Base-by-base conservation (phyloP, 2,329 filamentous ascomycete genomes). In the Thelonectria olida region DNA sequence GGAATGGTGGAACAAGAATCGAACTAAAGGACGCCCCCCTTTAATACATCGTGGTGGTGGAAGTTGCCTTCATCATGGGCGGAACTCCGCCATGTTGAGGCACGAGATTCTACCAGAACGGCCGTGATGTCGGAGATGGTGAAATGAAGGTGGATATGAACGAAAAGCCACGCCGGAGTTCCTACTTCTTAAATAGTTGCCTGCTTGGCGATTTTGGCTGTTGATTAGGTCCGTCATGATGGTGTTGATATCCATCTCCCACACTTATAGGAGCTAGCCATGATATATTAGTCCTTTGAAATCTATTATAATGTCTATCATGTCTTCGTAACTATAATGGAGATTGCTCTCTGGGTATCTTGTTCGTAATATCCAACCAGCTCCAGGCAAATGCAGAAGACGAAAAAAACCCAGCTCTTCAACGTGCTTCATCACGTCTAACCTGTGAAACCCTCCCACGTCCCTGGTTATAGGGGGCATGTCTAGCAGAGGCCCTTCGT, bases 271-370 rank as follows among this genome's bases (percentile, higher is more conserved):
- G 31, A 15, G 31, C 12, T 31, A 42, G 19, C 10, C n/a, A n/a
- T n/a, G n/a, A n/a, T n/a, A n/a, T n/a, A n/a, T n/a, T 15, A 19
- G 23, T 20, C 4, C 10, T 31, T 20, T 10, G 25, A 45, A 25
- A 15, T 23, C 23, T 12, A 28, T 39, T 20, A 2, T 17, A 15
- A 15, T 8, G 31, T 13, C 25, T 42, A 22, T 36, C 19, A 44
- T 23, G 7, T 59, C 28, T 45, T 58, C 31, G 23, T 62, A 13
- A 19, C 39, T 38, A 17, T 41, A 19, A 17, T 62, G 50, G 59
- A 59, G 60, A 60, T 63, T 64, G 25, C 34, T 63, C 65, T 53
- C 68, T 27, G 65, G 68, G 65, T 71, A 71, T 71, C 64, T 44
- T 64, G 19, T 55, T 65, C 59, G 65, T 41, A 41, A 47, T 54